Base-by-base conservation (phyloP, 495 filamentous ascomycete genomes). In the Parathielavia hyrcaniae region DNA sequence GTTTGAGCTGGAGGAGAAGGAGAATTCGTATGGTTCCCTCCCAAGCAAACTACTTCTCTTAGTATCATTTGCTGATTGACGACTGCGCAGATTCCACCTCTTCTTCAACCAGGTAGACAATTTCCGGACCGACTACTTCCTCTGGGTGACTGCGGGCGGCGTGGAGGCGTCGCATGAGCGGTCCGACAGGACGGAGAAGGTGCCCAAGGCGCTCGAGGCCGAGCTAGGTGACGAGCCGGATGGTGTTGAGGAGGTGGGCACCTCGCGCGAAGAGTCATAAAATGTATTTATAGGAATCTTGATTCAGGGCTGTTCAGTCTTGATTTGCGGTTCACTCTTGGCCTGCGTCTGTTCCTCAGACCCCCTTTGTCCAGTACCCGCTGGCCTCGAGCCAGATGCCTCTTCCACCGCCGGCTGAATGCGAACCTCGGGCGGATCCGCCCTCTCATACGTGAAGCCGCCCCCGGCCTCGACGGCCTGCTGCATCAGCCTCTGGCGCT, bases 61-160 rank as follows among this genome's bases (percentile, higher is more conserved):
- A 6, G 1, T 3, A 6, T 22, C 19, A 2, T 54, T 55, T 61
- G 55, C 60, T 57, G 60, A n/a, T n/a, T n/a, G n/a, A 62, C 46
- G 11, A n/a, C 14, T 30, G 16, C 59, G 26, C 61, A 88, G 87
- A 26, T 95, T 91, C 69, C 81, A 86, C 65, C 73, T 77, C 14
- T 91, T 95, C 77, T 93, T 91, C 77, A 83, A 87, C 58, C 88
- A 93, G 65, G 78, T 93, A 58, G 90, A 95, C 62, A 84, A 87
- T 64, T 92, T 83, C 71, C 79, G 79, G 35, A 79, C 80, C 11
- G 81, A 82, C 40, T 83, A 81, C 65, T 93, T 93, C 75, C 76
- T 92, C 26, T 95, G 86, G 75, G 76, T 90, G 17, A 90, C 84
- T 0, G 83, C 85, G 0, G 80, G 75, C 14, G 85, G 85, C 13